Conservation (phyloP, 208 protist genomes). For the Spongospora subterranea region DNA sequence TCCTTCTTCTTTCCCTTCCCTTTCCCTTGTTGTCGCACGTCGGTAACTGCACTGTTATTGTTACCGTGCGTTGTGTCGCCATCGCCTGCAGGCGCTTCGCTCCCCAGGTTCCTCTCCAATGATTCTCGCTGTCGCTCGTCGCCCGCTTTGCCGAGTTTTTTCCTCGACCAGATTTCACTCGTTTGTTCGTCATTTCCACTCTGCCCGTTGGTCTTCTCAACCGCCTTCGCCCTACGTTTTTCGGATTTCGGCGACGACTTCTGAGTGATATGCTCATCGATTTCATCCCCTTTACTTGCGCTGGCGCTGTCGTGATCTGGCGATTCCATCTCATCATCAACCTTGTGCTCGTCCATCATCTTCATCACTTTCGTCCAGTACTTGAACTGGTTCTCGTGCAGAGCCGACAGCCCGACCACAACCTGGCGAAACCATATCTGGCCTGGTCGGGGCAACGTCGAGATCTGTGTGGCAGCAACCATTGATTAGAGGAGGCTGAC, state of each 20-base stretch:
- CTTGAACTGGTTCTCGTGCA: neutral
- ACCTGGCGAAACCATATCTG: neutral
- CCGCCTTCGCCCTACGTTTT: neutral
- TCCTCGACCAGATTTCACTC: no score
- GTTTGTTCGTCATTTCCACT: no score
- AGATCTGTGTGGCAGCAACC: no score
- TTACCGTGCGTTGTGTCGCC: no score
- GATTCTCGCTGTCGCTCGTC: neutral
- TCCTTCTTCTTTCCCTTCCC: neutral
- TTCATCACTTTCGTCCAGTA: neutral
- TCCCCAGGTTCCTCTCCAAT: neutral
- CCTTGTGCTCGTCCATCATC: no score
- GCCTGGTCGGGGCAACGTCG: neutral
- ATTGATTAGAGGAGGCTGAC: no score
- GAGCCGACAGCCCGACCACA: neutral
- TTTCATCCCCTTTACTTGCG: neutral
- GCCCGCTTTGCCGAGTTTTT: neutral
- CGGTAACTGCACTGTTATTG: no score
- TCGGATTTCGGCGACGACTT: neutral
- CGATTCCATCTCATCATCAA: no score
- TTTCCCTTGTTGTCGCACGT: no score
- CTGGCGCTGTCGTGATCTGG: no score
- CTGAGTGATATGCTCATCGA: neutral
- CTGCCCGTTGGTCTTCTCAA: neutral
- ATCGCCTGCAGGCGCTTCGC: neutral